A percentile compares a stretch with the other conserved stretches of the same genome.
Conservation (phyloP, 2,329 filamentous ascomycete species). For the Davidsoniella eucalypti region DNA sequence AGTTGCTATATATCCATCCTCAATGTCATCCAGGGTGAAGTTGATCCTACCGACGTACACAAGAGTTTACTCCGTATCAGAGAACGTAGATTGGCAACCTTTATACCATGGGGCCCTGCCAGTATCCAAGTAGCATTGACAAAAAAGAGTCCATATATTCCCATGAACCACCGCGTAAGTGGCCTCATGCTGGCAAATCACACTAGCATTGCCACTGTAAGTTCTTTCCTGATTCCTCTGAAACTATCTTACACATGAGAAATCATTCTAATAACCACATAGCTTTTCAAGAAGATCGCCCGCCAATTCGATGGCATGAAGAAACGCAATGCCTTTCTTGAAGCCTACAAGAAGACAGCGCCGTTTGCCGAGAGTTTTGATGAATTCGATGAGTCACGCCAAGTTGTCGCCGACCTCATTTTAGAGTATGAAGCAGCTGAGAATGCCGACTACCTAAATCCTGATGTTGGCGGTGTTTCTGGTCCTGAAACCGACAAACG, state of each 20-base stretch:
- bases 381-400: slow-evolving; percentile 88
- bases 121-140: slow-evolving; percentile 95
- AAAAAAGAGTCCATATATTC: slow-evolving; percentile 89
- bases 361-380: slow-evolving; percentile 82
- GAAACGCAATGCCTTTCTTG: slow-evolving; percentile 92
- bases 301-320: slow-evolving; percentile 85
- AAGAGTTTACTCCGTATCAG: slow-evolving; percentile 94
- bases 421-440: slow-evolving; percentile 94
- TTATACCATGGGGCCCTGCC: slow-evolving; percentile 96
- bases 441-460: slow-evolving; percentile 73
- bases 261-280: background rate
- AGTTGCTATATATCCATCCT: slow-evolving; percentile 98
- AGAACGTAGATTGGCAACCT: slow-evolving; percentile 82
- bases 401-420: slow-evolving; percentile 82
- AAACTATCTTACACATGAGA: too few relatives aligned
- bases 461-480: slow-evolving; percentile 36
- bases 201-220: slow-evolving; percentile 75
- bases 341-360: slow-evolving; percentile 88
- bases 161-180: slow-evolving; percentile 84
- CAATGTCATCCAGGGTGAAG: slow-evolving; percentile 97
- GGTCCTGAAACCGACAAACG: slow-evolving; percentile 10
- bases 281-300: slow-evolving; percentile 86
- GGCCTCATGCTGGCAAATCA: slow-evolving; percentile 97
- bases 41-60: slow-evolving; percentile 94
- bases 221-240: background rate